Percentiles rank a stretch among this genome's conserved stretches.
phyloP scores from a whole-genome alignment of 163 green algal species.

The Coccomyxa subellipsoidea region DNA sequence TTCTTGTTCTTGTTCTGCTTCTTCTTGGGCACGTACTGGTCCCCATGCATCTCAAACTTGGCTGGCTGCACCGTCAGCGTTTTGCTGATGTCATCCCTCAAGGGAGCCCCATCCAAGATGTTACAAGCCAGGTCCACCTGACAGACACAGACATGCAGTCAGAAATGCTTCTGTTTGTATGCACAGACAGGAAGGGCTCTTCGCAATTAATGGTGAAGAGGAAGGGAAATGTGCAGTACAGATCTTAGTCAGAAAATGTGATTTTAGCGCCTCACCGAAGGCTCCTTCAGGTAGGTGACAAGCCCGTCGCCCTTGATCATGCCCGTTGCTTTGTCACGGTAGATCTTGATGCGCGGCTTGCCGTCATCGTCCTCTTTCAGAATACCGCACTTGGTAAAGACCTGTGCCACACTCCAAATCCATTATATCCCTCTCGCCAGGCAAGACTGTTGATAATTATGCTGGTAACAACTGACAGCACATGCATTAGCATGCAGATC shows the following conservation, averaged over 20 bases:
- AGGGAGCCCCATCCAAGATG: conserved; percentile 69
- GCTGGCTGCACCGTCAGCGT: conserved; percentile 42
- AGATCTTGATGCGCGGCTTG: conserved; percentile 83
- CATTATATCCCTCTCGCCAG: no score
- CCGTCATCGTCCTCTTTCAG: conserved; percentile 80
- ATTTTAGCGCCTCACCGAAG: conserved; percentile 49
- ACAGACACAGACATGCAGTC: not conserved
- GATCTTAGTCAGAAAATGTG: no score
- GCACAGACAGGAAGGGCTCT: no score
- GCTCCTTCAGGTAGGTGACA: conserved; percentile 88
- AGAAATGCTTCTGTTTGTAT: no score
- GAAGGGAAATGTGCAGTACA: no score
- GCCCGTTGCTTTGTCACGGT: conserved; percentile 67
- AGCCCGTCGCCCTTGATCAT: conserved; percentile 88
- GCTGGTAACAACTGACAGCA: no score
- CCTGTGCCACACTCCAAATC: no score
- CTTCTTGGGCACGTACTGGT: conserved; percentile 41
- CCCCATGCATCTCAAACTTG: conserved; percentile 83
- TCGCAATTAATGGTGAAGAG: no score
- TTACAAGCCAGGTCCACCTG: conserved; percentile 72
- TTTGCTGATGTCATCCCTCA: conserved; percentile 44
- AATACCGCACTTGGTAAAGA: conserved; percentile 85
- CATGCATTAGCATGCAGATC: not conserved
- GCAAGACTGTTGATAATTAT: no score
- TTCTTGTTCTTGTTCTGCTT: conserved; percentile 50